Base-by-base conservation (phyloP, 2,329 filamentous ascomycete species). In the Aspergillus brasiliensis region DNA sequence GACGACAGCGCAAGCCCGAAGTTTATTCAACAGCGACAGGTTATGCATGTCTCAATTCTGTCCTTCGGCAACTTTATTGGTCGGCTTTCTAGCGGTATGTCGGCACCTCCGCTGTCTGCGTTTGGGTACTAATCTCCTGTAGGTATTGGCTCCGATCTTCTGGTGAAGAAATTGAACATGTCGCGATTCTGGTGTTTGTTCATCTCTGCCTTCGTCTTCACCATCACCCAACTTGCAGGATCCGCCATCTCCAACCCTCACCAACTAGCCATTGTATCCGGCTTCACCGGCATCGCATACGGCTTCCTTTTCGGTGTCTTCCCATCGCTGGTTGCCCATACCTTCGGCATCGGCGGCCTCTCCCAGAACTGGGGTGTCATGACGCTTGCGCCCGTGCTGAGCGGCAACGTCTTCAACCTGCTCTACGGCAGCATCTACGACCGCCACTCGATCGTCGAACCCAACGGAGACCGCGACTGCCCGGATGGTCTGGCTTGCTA, bases 281-380 rank as follows among this genome's bases (percentile, higher is more conserved):
- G 88, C 0, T 83, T 96, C 21, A 96, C 91, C 0, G 95, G 95
- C 0, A 81, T 98, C 1, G 93, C 88, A 1, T 99, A 99, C 74
- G 95, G 95, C 2, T 91, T 96, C 65, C 83, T 98, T 0, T 98
- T 98, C 67, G 95, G 95, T 34, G 93, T 97, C 19, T 97, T 91
- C 75, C 95, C 95, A 0, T 93, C 92, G 11, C 87, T 98, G 17
- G 86, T 91, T 8, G 92, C 93, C 6, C 93, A 98, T 73, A 89
- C 90, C 0, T 99, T 99, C 73, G 95, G 95, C 7, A 90, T 97
- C 25, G 85, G 89, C 62, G 94, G 93, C 1, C 82, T 99, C 49
- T 92, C 90, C 57, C 91, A 97, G 72, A 99, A 98, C 71, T 99
- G 95, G 94, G 95, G 95, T 13, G 89, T 90, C 68, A 96, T 99